Evolutionary conservation across 2,329 filamentous ascomycete species (phyloP), one percentile per base, ranked within the genome.

Genomic region (Pseudocercospora crystallina): DNA sequence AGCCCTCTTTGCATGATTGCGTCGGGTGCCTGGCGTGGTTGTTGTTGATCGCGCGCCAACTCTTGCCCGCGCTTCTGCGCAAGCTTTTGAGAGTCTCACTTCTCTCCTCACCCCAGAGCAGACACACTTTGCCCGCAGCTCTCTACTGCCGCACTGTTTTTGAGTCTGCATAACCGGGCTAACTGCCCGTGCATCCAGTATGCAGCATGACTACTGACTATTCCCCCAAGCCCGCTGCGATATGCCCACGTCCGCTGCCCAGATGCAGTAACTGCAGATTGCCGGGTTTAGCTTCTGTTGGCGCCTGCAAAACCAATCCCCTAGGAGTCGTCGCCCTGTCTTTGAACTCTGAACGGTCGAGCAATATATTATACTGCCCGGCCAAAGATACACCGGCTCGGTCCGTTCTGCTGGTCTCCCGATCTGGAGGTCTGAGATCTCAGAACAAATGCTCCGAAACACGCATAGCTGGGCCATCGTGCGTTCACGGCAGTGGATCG

Each of bases 371-470:
- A 53, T 49, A 43, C 43, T 39, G 35, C 17, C 49, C 33, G 35
- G 41, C 42, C 39, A 41, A 43, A 43, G 42, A 53, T 54, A 33
- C 40, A 35, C 31, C 49, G 57, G 52, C 33, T 51, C 57, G 57
- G 55, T 44, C 51, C 54, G 56, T 43, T 5, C 14, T 44, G 40
- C 34, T 49, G 50, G 33, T 35, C 41, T 30, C 54, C 45, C 54
- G 54, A 58, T 58, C 52, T 56, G 52, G 51, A 35, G 26, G 42
- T 37, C 30, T 40, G 39, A 55, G 52, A 60, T 56, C 47, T 57
- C 17, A 43, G 37, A 38, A 47, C 40, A 47, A 52, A 51, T 38
- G 40, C 56, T 52, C 56, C 56, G 56, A 56, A 49, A 42, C 42
- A 45, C 41, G 43, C 38, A 32, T 42, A 34, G 36, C 45, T 34